Percentiles rank a stretch among this genome's conserved stretches.
Evolutionary conservation across 441 rosid genomes (phyloP).

Genomic region (Gossypium trilobum): DNA sequence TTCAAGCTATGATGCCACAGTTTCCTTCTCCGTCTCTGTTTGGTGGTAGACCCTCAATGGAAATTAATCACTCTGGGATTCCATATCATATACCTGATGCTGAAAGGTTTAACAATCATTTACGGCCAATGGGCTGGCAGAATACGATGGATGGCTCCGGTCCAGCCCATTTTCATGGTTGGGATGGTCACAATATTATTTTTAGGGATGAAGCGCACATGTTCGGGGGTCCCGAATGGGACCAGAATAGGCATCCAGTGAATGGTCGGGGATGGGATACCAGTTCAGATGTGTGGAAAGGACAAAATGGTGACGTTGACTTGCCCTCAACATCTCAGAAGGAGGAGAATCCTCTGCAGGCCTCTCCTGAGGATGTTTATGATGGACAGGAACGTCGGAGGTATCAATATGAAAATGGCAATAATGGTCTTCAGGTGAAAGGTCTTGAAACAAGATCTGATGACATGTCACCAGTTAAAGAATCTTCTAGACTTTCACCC

Average conservation of each 20-base stretch:
- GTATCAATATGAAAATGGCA: constrained; percentile 27
- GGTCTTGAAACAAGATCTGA: constrained; percentile 7
- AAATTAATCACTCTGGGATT: constrained; percentile 65
- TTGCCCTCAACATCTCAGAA: constrained; percentile 46
- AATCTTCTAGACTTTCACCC: constrained; percentile 27
- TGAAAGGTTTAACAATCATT: constrained; percentile 72
- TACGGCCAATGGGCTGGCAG: constrained; percentile 96
- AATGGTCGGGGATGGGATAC: constrained; percentile 73
- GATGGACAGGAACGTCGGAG: constrained; percentile 36
- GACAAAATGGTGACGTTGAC: constrained; percentile 64
- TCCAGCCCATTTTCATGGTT: constrained; percentile 74
- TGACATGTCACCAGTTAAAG: constrained; percentile 39
- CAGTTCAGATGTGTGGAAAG: constrained; percentile 68
- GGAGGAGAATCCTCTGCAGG: constrained; percentile 47
- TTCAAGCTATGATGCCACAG: constrained; percentile 69
- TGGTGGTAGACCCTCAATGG: constrained; percentile 79
- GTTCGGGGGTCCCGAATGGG: constrained; percentile 76
- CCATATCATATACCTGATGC: constrained; percentile 73
- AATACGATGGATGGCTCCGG: constrained; percentile 75
- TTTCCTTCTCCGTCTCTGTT: constrained; percentile 70
- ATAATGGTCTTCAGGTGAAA: not conserved
- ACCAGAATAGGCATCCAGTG: constrained; percentile 28
- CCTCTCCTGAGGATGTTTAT: constrained; percentile 41
- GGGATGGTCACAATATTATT: constrained; percentile 74
- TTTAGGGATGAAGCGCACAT: constrained; percentile 79